Evolutionary conservation across 1,284 basidiomycete species (phyloP), one percentile per base, ranked within the genome.

Genomic region (Melampsora americana): DNA sequence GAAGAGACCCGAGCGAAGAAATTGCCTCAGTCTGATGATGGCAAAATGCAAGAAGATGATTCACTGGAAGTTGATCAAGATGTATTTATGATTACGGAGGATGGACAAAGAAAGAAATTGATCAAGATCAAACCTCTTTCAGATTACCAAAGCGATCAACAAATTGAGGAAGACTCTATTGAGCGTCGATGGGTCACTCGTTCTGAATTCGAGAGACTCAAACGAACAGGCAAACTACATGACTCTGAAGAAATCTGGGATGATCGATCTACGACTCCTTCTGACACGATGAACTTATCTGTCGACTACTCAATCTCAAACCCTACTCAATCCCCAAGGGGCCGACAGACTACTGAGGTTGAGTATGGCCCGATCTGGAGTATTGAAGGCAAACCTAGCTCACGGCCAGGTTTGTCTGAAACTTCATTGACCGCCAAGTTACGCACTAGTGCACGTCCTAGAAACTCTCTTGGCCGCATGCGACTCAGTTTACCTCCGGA

Each of bases 171-270:
- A 62, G 64, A 35, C 59, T 48, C 60, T 20, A n/a, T 53, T 42
- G 70, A 72, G 53, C 70, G 64, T 50, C 61, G 70, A 62, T 72
- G 70, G 70, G 70, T 72, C 18, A 72, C 70, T 32, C 70, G 62
- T 23, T 44, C 50, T 18, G 70, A 72, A 50, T 72, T 72, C 62
- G 46, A 62, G 30, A 50, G n/a, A n/a, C 42, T 72, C 42, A 72
- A 72, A 42, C 61, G 62, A 46, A 20, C 61, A 50, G 59, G 48
- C 5, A 12, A 72, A 35, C 50, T 72, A 3, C 11, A 48, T 11
- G 5, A 46, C 26, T 44, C 61, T 23, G 46, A 65, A 62, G 70
- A 72, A 64, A 32, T 35, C 42, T 72, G 70, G 61, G 70, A 72
- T 72, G 64, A 50, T 65, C 46, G 35, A 35, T 65, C 70, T 42